phyloP scores from a whole-genome alignment of 352 stramenopile genomes.

The Globisporangium okanoganense region DNA sequence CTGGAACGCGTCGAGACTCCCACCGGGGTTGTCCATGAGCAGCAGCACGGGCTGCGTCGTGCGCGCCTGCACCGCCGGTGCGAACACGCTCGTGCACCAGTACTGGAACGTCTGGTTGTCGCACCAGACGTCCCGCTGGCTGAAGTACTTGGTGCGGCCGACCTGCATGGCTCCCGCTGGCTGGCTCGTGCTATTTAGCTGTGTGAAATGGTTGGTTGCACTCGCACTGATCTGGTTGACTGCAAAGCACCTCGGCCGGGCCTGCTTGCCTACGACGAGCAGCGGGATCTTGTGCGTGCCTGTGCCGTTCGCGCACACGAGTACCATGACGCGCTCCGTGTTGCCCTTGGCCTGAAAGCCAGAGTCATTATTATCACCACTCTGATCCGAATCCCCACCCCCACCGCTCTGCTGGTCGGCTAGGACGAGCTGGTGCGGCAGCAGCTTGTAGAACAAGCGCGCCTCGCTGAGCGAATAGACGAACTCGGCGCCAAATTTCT shows the following conservation, averaged over 20 bases:
- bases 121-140: constrained; percentile 52
- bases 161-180: constrained; percentile 7
- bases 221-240: constrained; percentile 15
- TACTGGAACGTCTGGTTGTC: constrained; percentile 47
- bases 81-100: constrained; percentile 46
- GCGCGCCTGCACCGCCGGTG: constrained; percentile 36
- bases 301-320: constrained; percentile 47
- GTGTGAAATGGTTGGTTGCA: not conserved
- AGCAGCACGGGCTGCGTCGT: constrained; percentile 43
- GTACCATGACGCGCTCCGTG: constrained; percentile 34
- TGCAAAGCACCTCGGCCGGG: constrained; percentile 24
- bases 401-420: not conserved
- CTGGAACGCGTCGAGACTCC: constrained; percentile 30
- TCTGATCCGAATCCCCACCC: constrained; percentile 9
- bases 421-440: constrained; percentile 24
- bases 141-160: constrained; percentile 26
- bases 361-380: not conserved
- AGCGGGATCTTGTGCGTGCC: constrained; percentile 55
- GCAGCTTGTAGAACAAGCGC: constrained; percentile 46
- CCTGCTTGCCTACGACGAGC: constrained; percentile 44
- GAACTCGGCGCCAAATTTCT: constrained; percentile 30
- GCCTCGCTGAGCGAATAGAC: constrained; percentile 53
- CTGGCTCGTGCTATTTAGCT: not conserved
- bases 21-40: constrained; percentile 41
- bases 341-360: constrained; percentile 18